Conservation (phyloP, 1,284 basidiomycete species). For the Sutorius eximius region DNA sequence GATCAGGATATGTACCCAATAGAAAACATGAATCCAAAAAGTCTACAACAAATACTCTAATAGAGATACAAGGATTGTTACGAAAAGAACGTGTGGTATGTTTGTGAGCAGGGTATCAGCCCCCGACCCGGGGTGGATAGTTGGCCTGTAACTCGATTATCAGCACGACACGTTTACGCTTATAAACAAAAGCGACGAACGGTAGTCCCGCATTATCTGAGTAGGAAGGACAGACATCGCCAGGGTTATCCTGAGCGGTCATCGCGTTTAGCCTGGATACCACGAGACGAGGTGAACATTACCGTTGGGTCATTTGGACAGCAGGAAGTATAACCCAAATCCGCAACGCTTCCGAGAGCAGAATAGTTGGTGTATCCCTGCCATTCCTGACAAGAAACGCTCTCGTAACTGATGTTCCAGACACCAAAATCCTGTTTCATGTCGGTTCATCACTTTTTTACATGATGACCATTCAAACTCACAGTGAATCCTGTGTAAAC, state of each 20-base stretch:
- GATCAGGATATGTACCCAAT: background rate
- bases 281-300: slow-evolving; percentile 18
- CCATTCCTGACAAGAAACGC: slow-evolving; percentile 64
- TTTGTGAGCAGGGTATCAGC: slow-evolving; percentile 14
- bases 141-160: slow-evolving; percentile 23
- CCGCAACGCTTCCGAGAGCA: slow-evolving; percentile 62
- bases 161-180: slow-evolving; percentile 1
- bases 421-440: slow-evolving; percentile 70
- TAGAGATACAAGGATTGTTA: slow-evolving; percentile 22
- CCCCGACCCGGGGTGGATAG: slow-evolving; percentile 25
- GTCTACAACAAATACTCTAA: slow-evolving; percentile 23
- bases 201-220: slow-evolving; percentile 67
- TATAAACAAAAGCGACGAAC: slow-evolving; percentile 42
- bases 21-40: background rate
- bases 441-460: background rate
- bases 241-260: slow-evolving; percentile 42
- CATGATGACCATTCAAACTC: slow-evolving; percentile 11
- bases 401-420: slow-evolving; percentile 74
- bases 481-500: slow-evolving; percentile 43
- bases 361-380: slow-evolving; percentile 55
- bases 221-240: slow-evolving; percentile 67
- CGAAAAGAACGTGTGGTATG: slow-evolving; percentile 18
- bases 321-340: slow-evolving; percentile 58
- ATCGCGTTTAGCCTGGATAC: slow-evolving; percentile 1
- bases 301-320: slow-evolving; percentile 70